These are phyloP conservation scores for Nakaseomyces sp. DNA, from an alignment of 1,139 yeast genomes.

Conservation along the genomic window DNA sequence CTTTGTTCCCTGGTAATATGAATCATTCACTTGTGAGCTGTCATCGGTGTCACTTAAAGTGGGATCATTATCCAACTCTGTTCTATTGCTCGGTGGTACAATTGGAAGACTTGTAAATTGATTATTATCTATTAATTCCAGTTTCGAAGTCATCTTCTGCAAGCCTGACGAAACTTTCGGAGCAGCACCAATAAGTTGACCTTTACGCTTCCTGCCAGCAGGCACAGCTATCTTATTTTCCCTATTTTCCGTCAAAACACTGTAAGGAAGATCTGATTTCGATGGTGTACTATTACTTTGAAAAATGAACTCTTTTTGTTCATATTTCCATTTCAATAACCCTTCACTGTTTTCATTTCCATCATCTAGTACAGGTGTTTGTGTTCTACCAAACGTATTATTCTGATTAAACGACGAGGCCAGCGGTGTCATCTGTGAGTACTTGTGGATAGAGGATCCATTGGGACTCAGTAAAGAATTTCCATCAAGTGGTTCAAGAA, in stretches of 20 bases:
- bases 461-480: constrained; percentile 14
- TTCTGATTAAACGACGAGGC: not conserved
- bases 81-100: constrained; percentile 21
- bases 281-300: constrained; percentile 28
- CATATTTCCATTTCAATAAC: constrained; percentile 24
- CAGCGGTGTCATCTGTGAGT: constrained; percentile 10
- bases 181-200: constrained; percentile 23
- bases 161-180: constrained; percentile 19
- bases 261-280: constrained; percentile 7
- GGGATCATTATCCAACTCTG: constrained; percentile 2
- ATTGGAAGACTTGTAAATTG: constrained; percentile 27
- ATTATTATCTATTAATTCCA: constrained; percentile 26
- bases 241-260: not conserved
- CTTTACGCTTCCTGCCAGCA: constrained; percentile 18
- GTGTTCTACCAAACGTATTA: not conserved
- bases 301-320: constrained; percentile 24
- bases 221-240: constrained; percentile 9
- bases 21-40: not conserved
- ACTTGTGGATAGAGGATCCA: constrained; percentile 16
- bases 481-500: constrained; percentile 23
- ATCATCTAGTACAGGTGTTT: constrained; percentile 6
- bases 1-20: constrained; percentile 6
- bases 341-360: constrained; percentile 11
- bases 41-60: constrained; percentile 5
- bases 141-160: constrained; percentile 21